These are phyloP conservation scores for Phytophthora sojae DNA, from an alignment of 352 stramenopile species.

Conservation along the genomic window DNA sequence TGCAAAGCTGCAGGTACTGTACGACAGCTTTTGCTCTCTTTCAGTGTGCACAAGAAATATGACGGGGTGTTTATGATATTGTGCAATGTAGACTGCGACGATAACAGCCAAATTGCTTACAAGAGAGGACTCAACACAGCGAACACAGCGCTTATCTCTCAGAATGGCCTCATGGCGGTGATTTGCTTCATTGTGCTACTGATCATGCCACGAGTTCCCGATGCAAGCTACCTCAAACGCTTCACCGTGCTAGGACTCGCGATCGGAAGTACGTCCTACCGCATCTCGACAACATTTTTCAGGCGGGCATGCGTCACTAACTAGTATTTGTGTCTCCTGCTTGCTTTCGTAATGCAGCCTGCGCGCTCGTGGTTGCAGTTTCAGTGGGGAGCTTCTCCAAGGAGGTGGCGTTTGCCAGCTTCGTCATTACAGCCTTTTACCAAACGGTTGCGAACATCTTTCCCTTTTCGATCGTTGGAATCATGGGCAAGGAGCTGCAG, in stretches of 20 bases:
- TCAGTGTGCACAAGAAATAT: neutral
- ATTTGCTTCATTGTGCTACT: constrained; percentile 67
- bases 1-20: constrained; percentile 58
- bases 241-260: constrained; percentile 53
- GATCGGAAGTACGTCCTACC: constrained; percentile 50
- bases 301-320: neutral
- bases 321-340: neutral
- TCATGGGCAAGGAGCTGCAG: constrained; percentile 83
- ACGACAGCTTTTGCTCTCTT: neutral
- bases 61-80: neutral
- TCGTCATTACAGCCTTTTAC: constrained; percentile 68
- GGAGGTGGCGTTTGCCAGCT: constrained; percentile 57
- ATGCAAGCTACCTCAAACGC: constrained; percentile 59
- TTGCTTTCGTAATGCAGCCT: constrained; percentile 32
- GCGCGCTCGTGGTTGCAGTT: constrained; percentile 60
- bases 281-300: neutral
- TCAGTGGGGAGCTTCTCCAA: constrained; percentile 56
- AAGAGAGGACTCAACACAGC: constrained; percentile 64
- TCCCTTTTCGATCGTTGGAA: constrained; percentile 80
- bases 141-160: constrained; percentile 62
- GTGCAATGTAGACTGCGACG: constrained; percentile 47
- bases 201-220: constrained; percentile 58
- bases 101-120: constrained; percentile 46
- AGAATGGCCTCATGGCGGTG: constrained; percentile 67
- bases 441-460: constrained; percentile 73